Evolutionary conservation across 768 basidiomycete species (phyloP), one percentile per base, ranked within the genome.

Genomic region (Hygrophorus russula): DNA sequence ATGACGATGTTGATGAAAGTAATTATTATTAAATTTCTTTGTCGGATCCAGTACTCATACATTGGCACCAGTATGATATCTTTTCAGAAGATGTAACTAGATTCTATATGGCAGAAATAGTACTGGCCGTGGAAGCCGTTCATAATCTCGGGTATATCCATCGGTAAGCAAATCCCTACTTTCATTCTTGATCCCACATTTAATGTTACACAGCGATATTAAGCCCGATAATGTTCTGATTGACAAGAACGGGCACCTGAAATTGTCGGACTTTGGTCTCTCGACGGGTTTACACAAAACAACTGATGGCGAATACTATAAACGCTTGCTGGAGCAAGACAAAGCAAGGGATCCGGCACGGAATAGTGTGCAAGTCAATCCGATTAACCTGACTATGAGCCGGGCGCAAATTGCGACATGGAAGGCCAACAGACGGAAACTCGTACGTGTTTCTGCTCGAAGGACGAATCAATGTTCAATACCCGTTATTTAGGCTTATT

Each of bases 281-380:
- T 96, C 94, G 1, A 98, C 96, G 12, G 96, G 96, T 3, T 97
- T 98, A 64, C 93, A 97, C 63, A 97, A 96, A 57, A 86, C 91
- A 54, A 91, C 97, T 56, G 93, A 97, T 59, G 90, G 91, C n/a
- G 81, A 75, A 44, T 99, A 98, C 62, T 98, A 99, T 56, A 86
- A 93, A 56, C 78, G 80, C 34, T 64, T 98, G 30, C 66, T 97
- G 20, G 91, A 92, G 11, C 42, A 44, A 28, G 42, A 44, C 5
- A 34, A 18, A 10, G n/a, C 33, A n/a, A 44, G 32, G 17, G 40
- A 55, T 42, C 71, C 71, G 47, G 74, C 76, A 2, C 70, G 94
- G 54, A 98, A 99, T 62, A 93, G 89, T 51, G 93, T 97, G 29
- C 87, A 87, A 82, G 89, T 98, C 52, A 96, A 97, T 59, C 82